Conservation (phyloP, 2,329 filamentous ascomycete species). For the Clarireedia hainanense region DNA sequence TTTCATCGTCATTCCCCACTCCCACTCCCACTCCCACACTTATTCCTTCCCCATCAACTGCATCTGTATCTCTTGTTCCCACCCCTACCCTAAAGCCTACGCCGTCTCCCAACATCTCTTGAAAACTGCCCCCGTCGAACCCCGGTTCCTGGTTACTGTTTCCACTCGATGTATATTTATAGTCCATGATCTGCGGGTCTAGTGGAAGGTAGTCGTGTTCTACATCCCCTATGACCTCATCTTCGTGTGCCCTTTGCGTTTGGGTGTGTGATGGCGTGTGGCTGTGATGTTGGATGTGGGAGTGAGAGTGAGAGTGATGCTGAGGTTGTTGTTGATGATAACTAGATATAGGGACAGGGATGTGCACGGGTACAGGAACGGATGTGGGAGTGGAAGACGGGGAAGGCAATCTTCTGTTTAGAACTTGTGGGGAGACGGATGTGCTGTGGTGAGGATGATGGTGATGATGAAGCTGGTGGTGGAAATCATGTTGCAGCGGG, state of each 20-base stretch:
- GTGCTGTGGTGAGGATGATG: constrained; percentile 11
- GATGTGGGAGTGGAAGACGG: constrained; percentile 8
- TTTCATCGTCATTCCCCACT: constrained; percentile 8
- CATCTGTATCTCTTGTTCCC: background rate
- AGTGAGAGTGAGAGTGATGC: background rate
- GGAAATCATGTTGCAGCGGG: constrained; percentile 3
- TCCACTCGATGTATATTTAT: constrained; percentile 16
- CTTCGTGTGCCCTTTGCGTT: background rate
- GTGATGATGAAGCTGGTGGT: constrained; percentile 10
- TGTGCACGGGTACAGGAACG: background rate
- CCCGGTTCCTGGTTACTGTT: constrained; percentile 13
- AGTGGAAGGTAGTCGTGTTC: constrained; percentile 37
- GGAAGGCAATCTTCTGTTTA: constrained; percentile 23
- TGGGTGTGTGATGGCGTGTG: background rate
- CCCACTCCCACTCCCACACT: background rate
- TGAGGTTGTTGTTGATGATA: constrained; percentile 7
- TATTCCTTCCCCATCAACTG: background rate
- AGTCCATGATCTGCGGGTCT: constrained; percentile 54
- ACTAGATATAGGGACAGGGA: background rate
- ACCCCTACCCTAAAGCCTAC: no score
- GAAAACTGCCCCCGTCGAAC: constrained; percentile 13
- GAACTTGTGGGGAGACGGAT: constrained; percentile 28
- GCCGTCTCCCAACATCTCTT: constrained; percentile 17
- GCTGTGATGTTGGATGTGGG: constrained; percentile 3
- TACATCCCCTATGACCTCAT: background rate